Base-by-base conservation (phyloP, 139 green algal species). In the Diplosphaera chodatii region DNA sequence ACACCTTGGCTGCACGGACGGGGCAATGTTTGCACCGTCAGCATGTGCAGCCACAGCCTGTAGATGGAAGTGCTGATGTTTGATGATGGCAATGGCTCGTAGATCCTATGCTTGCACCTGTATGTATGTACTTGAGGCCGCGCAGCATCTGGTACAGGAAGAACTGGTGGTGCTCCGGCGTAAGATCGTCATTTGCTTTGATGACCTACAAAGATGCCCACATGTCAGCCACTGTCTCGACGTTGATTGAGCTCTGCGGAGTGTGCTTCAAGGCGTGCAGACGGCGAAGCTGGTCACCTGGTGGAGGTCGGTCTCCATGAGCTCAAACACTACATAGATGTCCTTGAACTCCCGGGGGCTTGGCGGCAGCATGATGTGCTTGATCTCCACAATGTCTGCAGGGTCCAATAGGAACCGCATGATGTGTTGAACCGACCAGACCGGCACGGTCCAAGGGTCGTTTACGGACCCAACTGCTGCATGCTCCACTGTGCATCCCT, bases 221-320 rank as follows among this genome's bases (percentile, higher is more conserved):
- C 20, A 10, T 48, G 10, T 48, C 8, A n/a, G n/a, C n/a, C n/a
- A n/a, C n/a, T n/a, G n/a, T n/a, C n/a, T n/a, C n/a, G n/a, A n/a
- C n/a, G n/a, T n/a, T n/a, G n/a, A n/a, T n/a, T n/a, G n/a, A n/a
- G n/a, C n/a, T n/a, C n/a, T n/a, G n/a, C n/a, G n/a, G n/a, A n/a
- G n/a, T n/a, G n/a, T n/a, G n/a, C n/a, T n/a, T n/a, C n/a, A n/a
- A n/a, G n/a, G n/a, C n/a, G n/a, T n/a, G n/a, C n/a, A n/a, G n/a
- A n/a, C n/a, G n/a, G n/a, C n/a, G n/a, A n/a, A n/a, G n/a, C n/a
- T n/a, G n/a, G n/a, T n/a, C n/a, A 92, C 87, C 88, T 99, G 94
- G 76, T 99, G 95, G 40, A 99, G 79, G 84, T 99, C 95, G 3
- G 95, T 99, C 81, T 99, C 95, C 91, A 99, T 96, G 22, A 99